phyloP scores from a whole-genome alignment of 2,329 filamentous ascomycete species.

The Zalaria obscura region DNA sequence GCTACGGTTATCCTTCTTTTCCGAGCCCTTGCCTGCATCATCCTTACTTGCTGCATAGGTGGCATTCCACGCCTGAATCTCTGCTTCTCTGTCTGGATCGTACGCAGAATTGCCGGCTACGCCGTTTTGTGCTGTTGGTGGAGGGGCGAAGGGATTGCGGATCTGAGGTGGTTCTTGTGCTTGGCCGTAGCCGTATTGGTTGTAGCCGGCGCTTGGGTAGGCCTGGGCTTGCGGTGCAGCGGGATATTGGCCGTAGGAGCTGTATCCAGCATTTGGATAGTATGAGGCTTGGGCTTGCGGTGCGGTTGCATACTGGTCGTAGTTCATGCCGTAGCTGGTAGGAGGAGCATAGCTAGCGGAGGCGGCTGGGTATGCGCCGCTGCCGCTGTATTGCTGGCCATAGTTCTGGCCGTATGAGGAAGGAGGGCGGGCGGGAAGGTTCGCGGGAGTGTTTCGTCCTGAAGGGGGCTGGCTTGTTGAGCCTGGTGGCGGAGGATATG shows the following conservation, averaged over 20 bases:
- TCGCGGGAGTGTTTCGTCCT: slow-evolving; percentile 6
- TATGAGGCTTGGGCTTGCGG: slow-evolving; percentile 3
- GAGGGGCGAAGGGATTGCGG: slow-evolving; percentile 65
- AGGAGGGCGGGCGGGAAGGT: slow-evolving; percentile 12
- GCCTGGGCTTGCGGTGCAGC: slow-evolving; percentile 27
- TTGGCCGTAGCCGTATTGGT: slow-evolving; percentile 24
- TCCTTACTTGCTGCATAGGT: slow-evolving; percentile 60
- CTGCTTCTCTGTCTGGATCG: slow-evolving; percentile 74
- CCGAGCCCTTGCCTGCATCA: slow-evolving; percentile 25
- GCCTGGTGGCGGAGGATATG: slow-evolving; percentile 76
- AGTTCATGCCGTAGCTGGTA: slow-evolving; percentile 5
- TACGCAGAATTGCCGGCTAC: slow-evolving; percentile 21
- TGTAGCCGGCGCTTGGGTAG: slow-evolving; percentile 19
- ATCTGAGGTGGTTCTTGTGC: slow-evolving; percentile 45
- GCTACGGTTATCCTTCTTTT: slow-evolving; percentile 11
- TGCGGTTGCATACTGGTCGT: slow-evolving; percentile 4
- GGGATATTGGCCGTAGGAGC: slow-evolving; percentile 11
- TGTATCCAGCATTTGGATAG: background rate
- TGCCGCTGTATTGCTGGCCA: slow-evolving; percentile 32
- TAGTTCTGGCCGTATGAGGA: slow-evolving; percentile 7
- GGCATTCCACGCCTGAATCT: slow-evolving; percentile 90
- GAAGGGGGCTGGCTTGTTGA: slow-evolving; percentile 9
- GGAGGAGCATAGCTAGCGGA: slow-evolving; percentile 1
- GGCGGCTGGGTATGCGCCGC: background rate
- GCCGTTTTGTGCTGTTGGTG: slow-evolving; percentile 18